Conservation (phyloP, 2,329 filamentous ascomycete genomes). For the Claviceps sp. region DNA sequence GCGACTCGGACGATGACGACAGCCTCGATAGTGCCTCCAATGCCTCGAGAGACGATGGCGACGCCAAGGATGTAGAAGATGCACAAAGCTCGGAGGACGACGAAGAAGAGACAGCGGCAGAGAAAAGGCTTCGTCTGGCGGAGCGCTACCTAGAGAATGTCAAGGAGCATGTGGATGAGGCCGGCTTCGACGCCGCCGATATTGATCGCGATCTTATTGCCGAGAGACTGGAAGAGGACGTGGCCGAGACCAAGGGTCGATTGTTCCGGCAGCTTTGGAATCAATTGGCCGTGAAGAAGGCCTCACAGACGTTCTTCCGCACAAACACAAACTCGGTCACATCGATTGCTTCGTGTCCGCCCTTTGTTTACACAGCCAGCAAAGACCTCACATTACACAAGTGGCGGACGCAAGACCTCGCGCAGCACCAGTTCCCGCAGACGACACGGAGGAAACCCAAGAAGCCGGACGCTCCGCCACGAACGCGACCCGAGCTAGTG, state of each 20-base stretch:
- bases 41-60: constrained; percentile 19
- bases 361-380: constrained; percentile 76
- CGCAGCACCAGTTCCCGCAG: constrained; percentile 45
- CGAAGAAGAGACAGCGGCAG: constrained; percentile 68
- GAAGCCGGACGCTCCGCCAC: constrained; percentile 43
- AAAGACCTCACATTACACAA: constrained; percentile 79
- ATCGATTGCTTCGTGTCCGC: constrained; percentile 63
- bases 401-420: constrained; percentile 67
- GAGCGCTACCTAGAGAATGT: constrained; percentile 90
- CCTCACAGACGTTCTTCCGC: constrained; percentile 59
- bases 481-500: constrained; percentile 49
- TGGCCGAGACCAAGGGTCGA: constrained; percentile 80
- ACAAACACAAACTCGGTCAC: constrained; percentile 69
- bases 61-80: constrained; percentile 31
- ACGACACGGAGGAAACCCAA: constrained; percentile 45
- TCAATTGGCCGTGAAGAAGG: constrained; percentile 55
- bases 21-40: constrained; percentile 24
- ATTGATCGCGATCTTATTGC: constrained; percentile 89
- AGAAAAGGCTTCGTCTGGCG: constrained; percentile 73
- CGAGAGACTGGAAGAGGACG: constrained; percentile 79
- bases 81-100: constrained; percentile 51
- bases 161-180: constrained; percentile 64
- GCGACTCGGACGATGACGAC: constrained; percentile 58
- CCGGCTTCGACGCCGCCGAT: constrained; percentile 83
- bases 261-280: constrained; percentile 71